Base-by-base conservation (phyloP, 768 basidiomycete genomes). In the Agaricus sinodeliciosus region DNA sequence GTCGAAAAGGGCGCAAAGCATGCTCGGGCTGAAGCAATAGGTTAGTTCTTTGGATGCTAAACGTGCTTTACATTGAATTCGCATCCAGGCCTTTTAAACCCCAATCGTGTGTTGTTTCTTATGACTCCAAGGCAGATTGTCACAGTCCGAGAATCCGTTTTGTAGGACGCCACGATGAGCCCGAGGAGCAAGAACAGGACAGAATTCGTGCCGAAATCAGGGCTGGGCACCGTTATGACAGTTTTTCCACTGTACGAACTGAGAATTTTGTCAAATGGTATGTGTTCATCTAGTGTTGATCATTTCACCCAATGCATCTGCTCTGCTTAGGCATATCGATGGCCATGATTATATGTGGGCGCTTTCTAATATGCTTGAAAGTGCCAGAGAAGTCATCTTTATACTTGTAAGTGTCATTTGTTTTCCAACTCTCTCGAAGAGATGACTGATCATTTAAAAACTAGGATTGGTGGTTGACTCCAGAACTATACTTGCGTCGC, bases 321-420 rank as follows among this genome's bases (percentile, higher is more conserved):
- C 36, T 25, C 41, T 52, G 12, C 1, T 13, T 41, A 70, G 86
- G 85, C 92, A 94, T 63, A 78, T 95, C 43, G 94, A 95, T 60
- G 95, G 95, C 0, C 91, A 96, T 53, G 94, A 98, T 69, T 98
- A 95, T 66, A 89, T 97, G 79, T 97, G 87, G 80, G 94, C 95
- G 0, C 65, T 96, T 34, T 91, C 90, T 1, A 92, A 95, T 69
- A 75, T 94, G 68, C 75, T 97, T n/a, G 87, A 89, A 43, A 79
- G 71, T 31, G 90, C 90, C 2, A 78, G 77, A 54, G 88, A 95
- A 62, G 81, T 69, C 27, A 96, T 98, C 62, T 94, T 91, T 67
- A 96, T 98, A 58, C 60, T 89, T 57, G 94, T 86, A 51, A 5
- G 75, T 59, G 11, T 22, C 31, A 35, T 36, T 42, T 42, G 12